Evolutionary conservation across 768 basidiomycete genomes (phyloP).

Genomic region (Neoboletus subvelutipes): DNA sequence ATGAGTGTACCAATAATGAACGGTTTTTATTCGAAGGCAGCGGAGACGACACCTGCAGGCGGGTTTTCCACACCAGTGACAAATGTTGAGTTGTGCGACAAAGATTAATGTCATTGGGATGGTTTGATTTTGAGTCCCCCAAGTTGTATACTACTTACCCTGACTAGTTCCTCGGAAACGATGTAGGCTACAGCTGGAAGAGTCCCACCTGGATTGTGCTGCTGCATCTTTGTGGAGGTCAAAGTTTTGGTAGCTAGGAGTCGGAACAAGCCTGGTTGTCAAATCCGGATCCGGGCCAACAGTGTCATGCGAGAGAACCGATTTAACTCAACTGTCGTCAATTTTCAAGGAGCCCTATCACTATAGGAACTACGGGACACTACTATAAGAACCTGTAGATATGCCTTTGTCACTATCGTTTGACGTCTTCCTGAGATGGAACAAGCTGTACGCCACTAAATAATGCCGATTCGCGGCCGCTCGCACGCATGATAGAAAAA

Average conservation of each 20-base stretch:
- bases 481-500: not conserved
- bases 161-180: conserved; percentile 57
- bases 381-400: too few species aligned
- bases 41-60: conserved; percentile 44
- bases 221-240: conserved; percentile 8
- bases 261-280: not conserved
- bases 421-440: not conserved
- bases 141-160: conserved; percentile 32
- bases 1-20: conserved; percentile 64
- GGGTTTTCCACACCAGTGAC: not conserved
- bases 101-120: not conserved
- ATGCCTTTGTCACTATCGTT: too few species aligned
- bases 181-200: conserved; percentile 43
- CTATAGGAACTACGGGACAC: too few species aligned
- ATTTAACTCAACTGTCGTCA: too few species aligned
- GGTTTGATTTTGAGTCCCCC: not conserved
- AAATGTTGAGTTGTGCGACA: not conserved
- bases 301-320: too few species aligned
- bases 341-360: too few species aligned
- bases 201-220: not conserved
- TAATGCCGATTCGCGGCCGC: not conserved
- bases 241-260: not conserved
- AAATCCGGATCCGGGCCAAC: not conserved
- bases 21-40: conserved; percentile 71
- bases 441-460: not conserved